Percentiles rank a stretch among this genome's conserved stretches.
Evolutionary conservation across 805 yeast genomes (phyloP).

Genomic region (Kodamaea jinghongensis): DNA sequence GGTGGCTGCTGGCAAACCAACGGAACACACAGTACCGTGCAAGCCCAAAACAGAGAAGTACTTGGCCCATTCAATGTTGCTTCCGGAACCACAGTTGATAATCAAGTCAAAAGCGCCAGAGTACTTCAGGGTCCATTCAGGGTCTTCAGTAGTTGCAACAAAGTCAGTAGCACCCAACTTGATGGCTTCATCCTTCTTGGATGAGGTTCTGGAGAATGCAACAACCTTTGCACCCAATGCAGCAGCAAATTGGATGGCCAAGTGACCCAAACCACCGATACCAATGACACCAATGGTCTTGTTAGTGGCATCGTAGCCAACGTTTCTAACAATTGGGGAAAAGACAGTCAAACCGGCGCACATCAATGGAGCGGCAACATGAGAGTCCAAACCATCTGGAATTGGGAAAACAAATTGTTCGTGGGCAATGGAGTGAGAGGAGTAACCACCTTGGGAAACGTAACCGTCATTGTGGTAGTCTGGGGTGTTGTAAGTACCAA

Average conservation of each 20-base stretch:
- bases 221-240: constrained; percentile 64
- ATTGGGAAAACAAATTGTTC: constrained; percentile 46
- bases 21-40: constrained; percentile 22
- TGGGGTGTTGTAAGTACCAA: constrained; percentile 49
- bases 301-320: constrained; percentile 25
- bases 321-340: constrained; percentile 50
- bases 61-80: constrained; percentile 17
- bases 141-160: constrained; percentile 45
- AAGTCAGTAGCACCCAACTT: constrained; percentile 56
- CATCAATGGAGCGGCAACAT: constrained; percentile 50
- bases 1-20: constrained; percentile 25
- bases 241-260: constrained; percentile 56
- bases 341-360: constrained; percentile 58
- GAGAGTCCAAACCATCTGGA: constrained; percentile 44
- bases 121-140: constrained; percentile 28
- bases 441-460: constrained; percentile 46
- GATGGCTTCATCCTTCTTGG: constrained; percentile 51
- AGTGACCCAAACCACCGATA: constrained; percentile 67
- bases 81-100: constrained; percentile 47
- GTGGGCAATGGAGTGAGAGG: constrained; percentile 45
- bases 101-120: constrained; percentile 41
- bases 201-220: constrained; percentile 51
- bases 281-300: constrained; percentile 59
- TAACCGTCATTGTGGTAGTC: constrained; percentile 33
- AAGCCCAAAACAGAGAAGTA: constrained; percentile 22